Conservation (phyloP, 306 rosid species). For the Castanea crenata region DNA sequence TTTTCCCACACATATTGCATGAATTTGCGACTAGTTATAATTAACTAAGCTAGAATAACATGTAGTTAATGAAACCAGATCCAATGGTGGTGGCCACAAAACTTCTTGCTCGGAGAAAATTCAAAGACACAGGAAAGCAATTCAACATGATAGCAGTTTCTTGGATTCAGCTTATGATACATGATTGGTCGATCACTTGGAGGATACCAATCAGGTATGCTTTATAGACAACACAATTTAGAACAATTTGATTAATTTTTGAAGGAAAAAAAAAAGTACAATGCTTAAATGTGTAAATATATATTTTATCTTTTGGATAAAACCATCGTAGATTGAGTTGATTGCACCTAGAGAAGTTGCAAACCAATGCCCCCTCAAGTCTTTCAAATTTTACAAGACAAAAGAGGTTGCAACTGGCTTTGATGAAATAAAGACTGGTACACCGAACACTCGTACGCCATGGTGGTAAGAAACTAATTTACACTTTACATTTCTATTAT, state of each 20-base stretch:
- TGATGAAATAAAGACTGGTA: slow-evolving; percentile 37
- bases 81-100: slow-evolving; percentile 57
- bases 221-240: background rate
- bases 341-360: slow-evolving; percentile 47
- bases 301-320: background rate
- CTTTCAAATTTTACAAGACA: slow-evolving; percentile 50
- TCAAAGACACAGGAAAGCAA: slow-evolving; percentile 57
- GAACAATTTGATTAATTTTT: background rate
- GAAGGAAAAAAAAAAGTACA: background rate
- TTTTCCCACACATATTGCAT: too few species aligned
- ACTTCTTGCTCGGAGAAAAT: slow-evolving; percentile 40
- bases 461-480: slow-evolving; percentile 48
- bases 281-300: too few species aligned
- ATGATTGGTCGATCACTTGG: slow-evolving; percentile 61
- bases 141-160: slow-evolving; percentile 66
- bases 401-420: slow-evolving; percentile 47
- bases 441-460: slow-evolving; percentile 42
- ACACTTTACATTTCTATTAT: background rate
- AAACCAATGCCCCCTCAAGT: slow-evolving; percentile 46
- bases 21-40: too few species aligned
- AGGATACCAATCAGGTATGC: slow-evolving; percentile 45
- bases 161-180: slow-evolving; percentile 71
- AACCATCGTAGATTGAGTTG: slow-evolving; percentile 33
- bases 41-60: background rate
- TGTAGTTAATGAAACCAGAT: slow-evolving; percentile 55